phyloP scores from a whole-genome alignment of 2,329 filamentous ascomycete species.

The Alternaria burnsii region DNA sequence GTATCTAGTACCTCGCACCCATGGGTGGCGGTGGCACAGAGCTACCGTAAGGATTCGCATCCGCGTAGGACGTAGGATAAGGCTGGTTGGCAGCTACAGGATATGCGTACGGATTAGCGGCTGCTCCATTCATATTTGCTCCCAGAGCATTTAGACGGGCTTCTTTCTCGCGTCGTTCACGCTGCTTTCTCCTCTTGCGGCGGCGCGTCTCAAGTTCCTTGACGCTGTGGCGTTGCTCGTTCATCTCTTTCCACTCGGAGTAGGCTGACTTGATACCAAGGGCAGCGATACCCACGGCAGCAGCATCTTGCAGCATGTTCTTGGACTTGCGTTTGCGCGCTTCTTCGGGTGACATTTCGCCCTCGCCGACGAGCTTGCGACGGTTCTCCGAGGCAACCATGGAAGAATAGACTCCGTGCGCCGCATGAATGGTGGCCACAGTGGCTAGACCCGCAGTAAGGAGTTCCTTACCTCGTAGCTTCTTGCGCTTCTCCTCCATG shows the following conservation, averaged over 20 bases:
- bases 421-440: constrained; percentile 74
- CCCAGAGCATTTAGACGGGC: constrained; percentile 54
- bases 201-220: constrained; percentile 63
- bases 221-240: constrained; percentile 66
- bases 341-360: constrained; percentile 69
- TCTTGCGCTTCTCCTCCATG: constrained; percentile 69
- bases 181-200: constrained; percentile 55
- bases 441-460: constrained; percentile 72
- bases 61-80: constrained; percentile 52
- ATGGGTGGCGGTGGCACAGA: constrained; percentile 52
- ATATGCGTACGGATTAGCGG: constrained; percentile 51
- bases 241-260: constrained; percentile 73
- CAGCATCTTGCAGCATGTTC: constrained; percentile 69
- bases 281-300: constrained; percentile 72
- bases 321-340: constrained; percentile 70
- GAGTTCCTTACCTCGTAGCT: constrained; percentile 72
- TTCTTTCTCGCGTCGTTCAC: constrained; percentile 54
- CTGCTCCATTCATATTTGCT: constrained; percentile 43
- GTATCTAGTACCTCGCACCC: constrained; percentile 46
- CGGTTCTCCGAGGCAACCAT: constrained; percentile 71
- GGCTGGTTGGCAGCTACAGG: constrained; percentile 46
- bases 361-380: constrained; percentile 66
- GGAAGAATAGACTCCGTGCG: constrained; percentile 69
- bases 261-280: constrained; percentile 73
- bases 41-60: constrained; percentile 57